Evolutionary conservation across 305 asterid species (phyloP).

Genomic region (Euphrasia arctica): DNA sequence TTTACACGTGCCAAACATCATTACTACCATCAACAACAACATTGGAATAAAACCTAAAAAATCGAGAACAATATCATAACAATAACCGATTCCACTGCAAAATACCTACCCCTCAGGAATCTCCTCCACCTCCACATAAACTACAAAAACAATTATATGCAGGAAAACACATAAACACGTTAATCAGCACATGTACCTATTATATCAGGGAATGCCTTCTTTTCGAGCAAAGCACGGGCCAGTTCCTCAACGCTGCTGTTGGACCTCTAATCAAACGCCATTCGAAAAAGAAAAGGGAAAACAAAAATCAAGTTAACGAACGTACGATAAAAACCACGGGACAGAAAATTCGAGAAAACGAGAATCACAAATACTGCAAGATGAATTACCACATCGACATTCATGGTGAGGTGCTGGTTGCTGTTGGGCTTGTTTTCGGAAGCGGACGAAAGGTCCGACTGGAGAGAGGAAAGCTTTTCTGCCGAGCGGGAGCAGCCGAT

Average conservation of each 20-base stretch:
- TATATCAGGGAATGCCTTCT: conserved; percentile 81
- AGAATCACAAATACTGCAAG: not conserved
- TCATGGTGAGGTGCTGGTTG: conserved; percentile 55
- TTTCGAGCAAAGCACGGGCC: conserved; percentile 67
- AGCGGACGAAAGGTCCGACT: conserved; percentile 58
- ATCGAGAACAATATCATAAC: not conserved
- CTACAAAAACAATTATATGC: conserved; percentile 4
- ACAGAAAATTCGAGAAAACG: conserved; percentile 15
- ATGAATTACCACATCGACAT: conserved; percentile 71
- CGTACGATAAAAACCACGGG: not conserved
- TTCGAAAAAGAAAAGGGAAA: not conserved
- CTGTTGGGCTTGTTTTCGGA: conserved; percentile 35
- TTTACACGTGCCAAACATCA: conserved; percentile 2
- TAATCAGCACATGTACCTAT: conserved; percentile 44
- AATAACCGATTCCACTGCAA: conserved; percentile 1
- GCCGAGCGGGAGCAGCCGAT: conserved; percentile 89
- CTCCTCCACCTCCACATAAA: conserved; percentile 11
- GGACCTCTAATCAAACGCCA: conserved; percentile 41
- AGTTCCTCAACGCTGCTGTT: conserved; percentile 66
- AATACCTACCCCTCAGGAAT: conserved; percentile 1
- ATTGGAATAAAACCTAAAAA: not conserved
- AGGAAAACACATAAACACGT: not conserved
- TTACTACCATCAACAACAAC: not conserved
- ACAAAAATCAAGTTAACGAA: no score
- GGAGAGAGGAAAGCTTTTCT: conserved; percentile 68